These are phyloP conservation scores for Jatropha podagrica DNA, from an alignment of 441 rosid species.

Conservation along the genomic window DNA sequence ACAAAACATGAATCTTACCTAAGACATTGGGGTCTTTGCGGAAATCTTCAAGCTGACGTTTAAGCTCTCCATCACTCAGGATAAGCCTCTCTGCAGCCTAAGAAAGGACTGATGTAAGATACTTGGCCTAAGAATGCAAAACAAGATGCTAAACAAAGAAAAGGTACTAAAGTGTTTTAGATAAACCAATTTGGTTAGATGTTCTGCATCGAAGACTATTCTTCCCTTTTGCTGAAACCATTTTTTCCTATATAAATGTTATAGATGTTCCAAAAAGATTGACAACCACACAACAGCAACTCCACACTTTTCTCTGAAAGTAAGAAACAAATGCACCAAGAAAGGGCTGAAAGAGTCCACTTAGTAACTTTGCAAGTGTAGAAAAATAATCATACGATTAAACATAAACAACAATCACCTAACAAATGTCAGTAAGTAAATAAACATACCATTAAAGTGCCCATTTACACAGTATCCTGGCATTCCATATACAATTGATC, in stretches of 20 bases:
- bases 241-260: not conserved
- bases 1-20: constrained; percentile 45
- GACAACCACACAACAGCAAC: not conserved
- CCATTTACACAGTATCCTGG: not conserved
- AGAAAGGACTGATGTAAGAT: constrained; percentile 20
- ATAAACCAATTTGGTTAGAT: not conserved
- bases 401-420: not conserved
- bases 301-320: not conserved
- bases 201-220: not conserved
- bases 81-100: constrained; percentile 95
- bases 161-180: not conserved
- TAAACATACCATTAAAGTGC: not conserved
- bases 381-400: not conserved
- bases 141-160: not conserved
- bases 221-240: not conserved
- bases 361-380: not conserved
- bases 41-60: constrained; percentile 58
- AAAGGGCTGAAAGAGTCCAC: not conserved
- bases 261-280: not conserved
- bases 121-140: constrained; percentile 8
- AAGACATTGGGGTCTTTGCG: constrained; percentile 55
- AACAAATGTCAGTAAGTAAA: not conserved
- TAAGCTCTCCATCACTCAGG: constrained; percentile 56
- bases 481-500: not conserved
- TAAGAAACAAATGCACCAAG: not conserved